These are phyloP conservation scores for Boletus tomentosulus DNA, from an alignment of 768 basidiomycete species.

Conservation along the genomic window DNA sequence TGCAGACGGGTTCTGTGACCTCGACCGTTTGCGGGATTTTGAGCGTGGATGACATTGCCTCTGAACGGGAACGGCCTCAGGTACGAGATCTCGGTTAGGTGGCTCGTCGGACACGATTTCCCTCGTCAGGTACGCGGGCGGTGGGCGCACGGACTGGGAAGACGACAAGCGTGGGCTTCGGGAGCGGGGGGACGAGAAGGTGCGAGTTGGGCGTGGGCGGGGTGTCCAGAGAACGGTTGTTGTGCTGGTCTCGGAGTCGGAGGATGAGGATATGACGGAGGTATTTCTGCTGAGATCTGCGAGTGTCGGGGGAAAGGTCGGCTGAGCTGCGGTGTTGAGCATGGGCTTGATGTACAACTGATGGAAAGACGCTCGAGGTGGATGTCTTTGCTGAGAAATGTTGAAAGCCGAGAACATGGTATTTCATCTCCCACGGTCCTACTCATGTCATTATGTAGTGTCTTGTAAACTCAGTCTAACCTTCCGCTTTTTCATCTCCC, in stretches of 20 bases:
- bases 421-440: constrained; percentile 3
- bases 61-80: constrained; percentile 4
- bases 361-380: too few species aligned
- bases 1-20: constrained; percentile 44
- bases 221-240: constrained; percentile 40
- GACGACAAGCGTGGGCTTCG: constrained; percentile 46
- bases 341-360: not conserved
- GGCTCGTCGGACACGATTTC: constrained; percentile 41
- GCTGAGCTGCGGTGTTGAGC: not conserved
- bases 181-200: constrained; percentile 61
- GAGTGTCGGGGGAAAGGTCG: constrained; percentile 37
- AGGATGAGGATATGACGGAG: constrained; percentile 68
- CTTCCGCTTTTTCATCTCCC: constrained; percentile 25
- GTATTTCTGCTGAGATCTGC: constrained; percentile 72
- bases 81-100: constrained; percentile 10
- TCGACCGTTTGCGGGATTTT: constrained; percentile 36
- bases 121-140: constrained; percentile 56
- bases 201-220: constrained; percentile 53
- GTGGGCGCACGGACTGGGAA: constrained; percentile 31
- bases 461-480: too few species aligned
- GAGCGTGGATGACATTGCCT: constrained; percentile 31
- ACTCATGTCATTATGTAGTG: too few species aligned
- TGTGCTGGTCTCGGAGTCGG: constrained; percentile 47
- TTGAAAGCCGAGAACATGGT: not conserved
- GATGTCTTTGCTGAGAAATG: not conserved